Percentiles rank a stretch among this genome's conserved stretches.
These are phyloP conservation scores for Candida arabinofermentans DNA, from an alignment of 805 yeast genomes.

Conservation along the genomic window DNA sequence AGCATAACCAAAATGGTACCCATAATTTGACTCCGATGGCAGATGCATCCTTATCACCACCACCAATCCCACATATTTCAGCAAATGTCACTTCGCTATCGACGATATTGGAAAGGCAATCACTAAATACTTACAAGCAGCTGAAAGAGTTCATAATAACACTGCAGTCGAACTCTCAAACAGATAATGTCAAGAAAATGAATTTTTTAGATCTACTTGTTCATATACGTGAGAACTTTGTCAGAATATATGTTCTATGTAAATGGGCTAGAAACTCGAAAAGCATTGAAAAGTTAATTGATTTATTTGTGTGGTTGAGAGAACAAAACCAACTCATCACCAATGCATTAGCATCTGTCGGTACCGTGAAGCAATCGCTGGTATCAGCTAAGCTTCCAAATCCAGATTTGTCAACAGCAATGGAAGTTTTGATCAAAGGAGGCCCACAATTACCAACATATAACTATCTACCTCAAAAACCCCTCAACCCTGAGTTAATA, in stretches of 20 bases:
- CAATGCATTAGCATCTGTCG: constrained; percentile 61
- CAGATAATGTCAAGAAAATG: constrained; percentile 63
- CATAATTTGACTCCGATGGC: not conserved
- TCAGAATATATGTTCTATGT: constrained; percentile 76
- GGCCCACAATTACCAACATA: constrained; percentile 71
- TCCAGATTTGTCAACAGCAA: constrained; percentile 83
- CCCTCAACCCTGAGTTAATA: constrained; percentile 52
- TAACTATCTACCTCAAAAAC: constrained; percentile 45
- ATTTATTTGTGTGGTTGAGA: constrained; percentile 82
- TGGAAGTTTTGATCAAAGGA: constrained; percentile 78
- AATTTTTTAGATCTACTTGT: constrained; percentile 67
- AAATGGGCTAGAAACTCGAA: constrained; percentile 82
- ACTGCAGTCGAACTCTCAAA: constrained; percentile 45
- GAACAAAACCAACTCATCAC: constrained; percentile 69
- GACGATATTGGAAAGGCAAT: constrained; percentile 52
- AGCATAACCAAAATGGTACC: not conserved
- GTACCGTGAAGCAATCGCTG: constrained; percentile 62
- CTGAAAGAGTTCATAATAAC: constrained; percentile 58
- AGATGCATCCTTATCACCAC: constrained; percentile 9
- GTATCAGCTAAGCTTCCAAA: constrained; percentile 89
- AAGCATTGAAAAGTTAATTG: constrained; percentile 73
- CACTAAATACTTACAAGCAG: constrained; percentile 61
- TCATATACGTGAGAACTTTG: constrained; percentile 72
- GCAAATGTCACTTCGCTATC: constrained; percentile 65
- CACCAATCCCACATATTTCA: constrained; percentile 62